Evolutionary conservation across 1,139 yeast genomes (phyloP), one percentile per base, ranked within the genome.

Genomic region (Saccharomyces hybrid): DNA sequence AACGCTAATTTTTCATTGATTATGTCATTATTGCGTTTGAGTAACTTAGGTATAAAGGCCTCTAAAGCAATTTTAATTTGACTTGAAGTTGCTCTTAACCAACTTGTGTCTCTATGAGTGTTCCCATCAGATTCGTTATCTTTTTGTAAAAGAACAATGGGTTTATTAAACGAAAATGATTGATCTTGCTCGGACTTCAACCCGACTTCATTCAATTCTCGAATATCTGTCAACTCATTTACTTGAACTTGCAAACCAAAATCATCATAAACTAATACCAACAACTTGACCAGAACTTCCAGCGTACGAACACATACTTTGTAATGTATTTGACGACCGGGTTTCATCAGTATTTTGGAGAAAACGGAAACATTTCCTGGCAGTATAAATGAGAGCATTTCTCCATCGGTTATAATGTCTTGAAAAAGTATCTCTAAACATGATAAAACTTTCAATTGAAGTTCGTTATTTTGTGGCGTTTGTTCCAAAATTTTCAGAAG

Each of bases 41-140:
- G 59, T 41, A 83, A 68, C 1, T 65, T 64, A 9, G 68, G 65
- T 3, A 73, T 50, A 8, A 82, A 75, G 5, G 76, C 65, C 51
- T 76, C 55, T 5, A 68, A 50, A 13, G 68, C 67, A 23, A 56
- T 50, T 25, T 59, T 78, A 26, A 87, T 74, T 62, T 88, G 93
- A 31, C 73, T 72, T 1, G 85, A 74, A 0, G 91, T 84, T 0
- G 84, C 88, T 20, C 66, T 72, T 20, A 85, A 68, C 96, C 96
- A 88, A 8, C 80, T 66, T 11, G 72, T 70, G 1, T 82, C 76
- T 59, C 90, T 73, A 57, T 77, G 81, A 1, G 20, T 6, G 26
- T 47, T 23, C 27, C 23, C 23, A 20, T 20, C 23, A 20, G 23
- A 20, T 20, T 20, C 23, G 4, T 16, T 4, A 32, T 47, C 44